Base-by-base conservation (phyloP, 805 yeast genomes). In the Allodekkera sacchari region DNA sequence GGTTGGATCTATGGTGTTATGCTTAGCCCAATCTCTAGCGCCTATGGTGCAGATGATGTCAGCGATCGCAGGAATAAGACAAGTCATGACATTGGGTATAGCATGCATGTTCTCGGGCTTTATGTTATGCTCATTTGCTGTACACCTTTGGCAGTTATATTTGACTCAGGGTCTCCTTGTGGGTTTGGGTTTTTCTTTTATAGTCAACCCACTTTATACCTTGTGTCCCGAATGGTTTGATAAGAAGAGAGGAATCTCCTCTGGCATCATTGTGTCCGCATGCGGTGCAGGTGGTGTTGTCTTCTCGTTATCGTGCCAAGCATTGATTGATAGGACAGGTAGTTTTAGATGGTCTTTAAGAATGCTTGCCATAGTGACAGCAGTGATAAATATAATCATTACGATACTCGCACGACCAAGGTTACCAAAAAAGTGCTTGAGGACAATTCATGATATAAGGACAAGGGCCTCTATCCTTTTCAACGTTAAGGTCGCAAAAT, bases 141-240 rank as follows among this genome's bases (percentile, higher is more conserved):
- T 29, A 2, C 11, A 33, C n/a, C 11, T 36, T 17, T 67, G 72
- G 65, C 74, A 71, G 35, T 41, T 75, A 13, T 71, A 65, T 44
- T 42, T 68, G 13, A 67, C 77, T 0, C 77, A 73, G 41, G 81
- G 79, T 3, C 41, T 68, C 4, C 37, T 74, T 17, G 64, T 70
- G 13, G 81, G 80, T 1, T 19, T 69, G 4, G 69, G 77, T 2
- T 67, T 68, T 31, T 65, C 70, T 5, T 45, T 71, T 18, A 47
- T 74, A 11, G 68, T 62, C 41, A 57, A 71, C 15, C 77, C 77
- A 0, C 65, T 70, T 3, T 61, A 71, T 3, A 53, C 48, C 23
- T 55, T 71, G 4, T 37, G 75, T 17, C 77, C 82, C 0, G 64
- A 70, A n/a, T 75, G 81, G 79, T 75, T 75, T 48, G 54, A 66